Conservation (phyloP, 768 basidiomycete genomes). For the Amanita thiersii region DNA sequence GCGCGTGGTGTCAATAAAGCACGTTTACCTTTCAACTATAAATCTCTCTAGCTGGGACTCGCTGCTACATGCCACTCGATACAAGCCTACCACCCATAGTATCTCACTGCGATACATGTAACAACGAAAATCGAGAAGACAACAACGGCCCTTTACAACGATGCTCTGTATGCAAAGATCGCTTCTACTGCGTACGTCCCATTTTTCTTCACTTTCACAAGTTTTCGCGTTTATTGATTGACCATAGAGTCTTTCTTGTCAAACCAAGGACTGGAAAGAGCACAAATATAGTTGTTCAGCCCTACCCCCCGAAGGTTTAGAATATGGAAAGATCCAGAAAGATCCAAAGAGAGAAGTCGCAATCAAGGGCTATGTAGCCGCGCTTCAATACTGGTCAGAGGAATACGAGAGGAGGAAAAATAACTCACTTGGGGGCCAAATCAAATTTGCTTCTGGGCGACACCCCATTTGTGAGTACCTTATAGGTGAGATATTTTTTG, state of each 20-base stretch:
- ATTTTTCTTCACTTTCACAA: background rate
- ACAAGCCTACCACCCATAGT: background rate
- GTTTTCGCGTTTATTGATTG: background rate
- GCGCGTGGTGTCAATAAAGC: no score
- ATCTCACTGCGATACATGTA: slow-evolving; percentile 1
- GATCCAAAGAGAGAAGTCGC: background rate
- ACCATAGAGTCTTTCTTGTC: slow-evolving; percentile 1
- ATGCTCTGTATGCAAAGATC: slow-evolving; percentile 6
- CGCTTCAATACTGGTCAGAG: background rate
- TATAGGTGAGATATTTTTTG: background rate
- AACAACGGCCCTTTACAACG: slow-evolving; percentile 3
- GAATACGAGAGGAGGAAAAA: background rate
- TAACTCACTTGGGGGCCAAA: background rate
- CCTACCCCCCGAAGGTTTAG: slow-evolving; percentile 1
- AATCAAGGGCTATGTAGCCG: background rate
- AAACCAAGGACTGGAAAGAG: slow-evolving; percentile 8
- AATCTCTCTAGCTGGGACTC: no score
- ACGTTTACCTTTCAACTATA: no score
- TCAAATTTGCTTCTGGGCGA: slow-evolving; percentile 1
- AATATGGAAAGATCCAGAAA: background rate
- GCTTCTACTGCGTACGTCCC: slow-evolving; percentile 5
- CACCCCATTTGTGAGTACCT: background rate
- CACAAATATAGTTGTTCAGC: slow-evolving; percentile 5
- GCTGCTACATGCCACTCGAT: no score
- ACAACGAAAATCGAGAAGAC: slow-evolving; percentile 4